These are phyloP conservation scores for Naganishia onofrii DNA, from an alignment of 768 basidiomycete species.

Conservation along the genomic window DNA sequence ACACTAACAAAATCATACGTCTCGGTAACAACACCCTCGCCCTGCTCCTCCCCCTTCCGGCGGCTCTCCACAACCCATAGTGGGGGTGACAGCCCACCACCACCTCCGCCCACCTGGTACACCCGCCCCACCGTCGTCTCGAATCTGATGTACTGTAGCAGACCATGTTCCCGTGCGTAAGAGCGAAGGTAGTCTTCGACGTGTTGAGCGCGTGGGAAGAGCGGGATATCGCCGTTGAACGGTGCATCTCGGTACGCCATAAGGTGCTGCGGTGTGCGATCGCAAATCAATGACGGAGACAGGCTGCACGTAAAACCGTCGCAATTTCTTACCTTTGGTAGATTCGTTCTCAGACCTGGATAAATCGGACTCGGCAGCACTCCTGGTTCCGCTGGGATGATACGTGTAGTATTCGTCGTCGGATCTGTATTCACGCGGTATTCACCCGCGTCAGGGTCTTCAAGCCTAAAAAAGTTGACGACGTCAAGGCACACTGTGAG, in stretches of 20 bases:
- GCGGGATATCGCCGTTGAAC: slow-evolving; percentile 34
- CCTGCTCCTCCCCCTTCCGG: not conserved
- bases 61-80: slow-evolving; percentile 15
- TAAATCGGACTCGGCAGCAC: slow-evolving; percentile 42
- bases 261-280: slow-evolving; percentile 38
- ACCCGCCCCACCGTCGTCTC: slow-evolving; percentile 59
- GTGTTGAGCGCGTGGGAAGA: slow-evolving; percentile 37
- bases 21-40: slow-evolving; percentile 29
- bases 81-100: not conserved
- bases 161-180: slow-evolving; percentile 64
- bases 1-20: slow-evolving; percentile 49
- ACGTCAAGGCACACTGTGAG: no score
- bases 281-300: no score
- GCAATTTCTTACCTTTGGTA: slow-evolving; percentile 44
- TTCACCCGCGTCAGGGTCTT: slow-evolving; percentile 25
- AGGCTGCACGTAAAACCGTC: no score
- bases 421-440: slow-evolving; percentile 9
- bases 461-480: slow-evolving; percentile 16
- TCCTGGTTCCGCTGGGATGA: slow-evolving; percentile 13
- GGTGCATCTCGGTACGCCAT: slow-evolving; percentile 43
- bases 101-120: slow-evolving; percentile 17
- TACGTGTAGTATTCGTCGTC: not conserved
- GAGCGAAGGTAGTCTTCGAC: slow-evolving; percentile 69
- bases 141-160: slow-evolving; percentile 65
- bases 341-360: slow-evolving; percentile 44